These are phyloP conservation scores for Phytophthora ohioensis DNA, from an alignment of 352 stramenopile species.

Conservation along the genomic window DNA sequence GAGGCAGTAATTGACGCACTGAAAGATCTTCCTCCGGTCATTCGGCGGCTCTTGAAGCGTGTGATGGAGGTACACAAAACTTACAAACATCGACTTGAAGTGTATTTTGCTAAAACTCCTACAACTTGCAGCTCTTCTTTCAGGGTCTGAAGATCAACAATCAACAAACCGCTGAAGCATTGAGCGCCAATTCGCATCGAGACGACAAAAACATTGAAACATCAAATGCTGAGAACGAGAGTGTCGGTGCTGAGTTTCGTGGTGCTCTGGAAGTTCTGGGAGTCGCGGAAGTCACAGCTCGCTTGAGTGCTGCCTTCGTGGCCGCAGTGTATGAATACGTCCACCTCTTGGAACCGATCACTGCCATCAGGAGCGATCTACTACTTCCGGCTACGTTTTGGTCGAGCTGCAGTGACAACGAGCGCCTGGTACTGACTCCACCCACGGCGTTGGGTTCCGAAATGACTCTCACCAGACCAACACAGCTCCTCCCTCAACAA, in stretches of 20 bases:
- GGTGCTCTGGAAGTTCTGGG: constrained; percentile 16
- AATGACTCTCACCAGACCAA: constrained; percentile 22
- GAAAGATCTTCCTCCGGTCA: constrained; percentile 20
- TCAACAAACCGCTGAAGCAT: not conserved
- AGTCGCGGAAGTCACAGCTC: constrained; percentile 29
- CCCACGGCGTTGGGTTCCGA: constrained; percentile 27
- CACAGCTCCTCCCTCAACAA: constrained; percentile 10
- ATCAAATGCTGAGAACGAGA: not conserved
- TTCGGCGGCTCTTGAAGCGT: constrained; percentile 24
- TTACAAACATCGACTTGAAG: not conserved
- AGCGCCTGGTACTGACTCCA: constrained; percentile 6
- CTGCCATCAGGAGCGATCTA: not conserved
- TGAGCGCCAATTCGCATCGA: not conserved
- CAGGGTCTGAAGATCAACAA: constrained; percentile 12
- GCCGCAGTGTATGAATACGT: constrained; percentile 57
- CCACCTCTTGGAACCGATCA: constrained; percentile 31
- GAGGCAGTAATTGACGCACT: constrained; percentile 6
- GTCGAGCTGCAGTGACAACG: constrained; percentile 7
- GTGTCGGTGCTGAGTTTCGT: not conserved
- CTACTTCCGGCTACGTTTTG: constrained; percentile 19
- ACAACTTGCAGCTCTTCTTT: constrained; percentile 21
- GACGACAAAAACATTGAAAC: not conserved
- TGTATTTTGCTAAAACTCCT: not conserved
- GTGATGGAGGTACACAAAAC: constrained; percentile 24
- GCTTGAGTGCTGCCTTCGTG: constrained; percentile 46